Evolutionary conservation across 2,329 filamentous ascomycete species (phyloP), one percentile per base, ranked within the genome.

Genomic region (Ophiostoma populinum): DNA sequence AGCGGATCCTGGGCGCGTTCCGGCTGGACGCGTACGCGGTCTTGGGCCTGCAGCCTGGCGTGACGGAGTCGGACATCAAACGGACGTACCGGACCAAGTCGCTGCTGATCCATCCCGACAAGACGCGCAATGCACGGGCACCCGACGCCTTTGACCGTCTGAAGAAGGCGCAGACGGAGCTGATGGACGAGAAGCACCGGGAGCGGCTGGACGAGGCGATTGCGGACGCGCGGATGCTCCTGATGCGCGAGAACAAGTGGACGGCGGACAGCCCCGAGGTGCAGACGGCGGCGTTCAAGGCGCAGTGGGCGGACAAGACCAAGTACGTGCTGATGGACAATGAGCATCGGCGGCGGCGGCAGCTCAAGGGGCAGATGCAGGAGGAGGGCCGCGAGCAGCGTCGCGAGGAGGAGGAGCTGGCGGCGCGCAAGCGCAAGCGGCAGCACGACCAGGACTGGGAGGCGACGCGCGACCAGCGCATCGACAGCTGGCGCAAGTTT

Each of bases 41-140:
- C 32, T 76, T 98, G 30, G 90, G 92, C 55, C 79, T 98, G 30
- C 85, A 93, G 54, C 90, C 90, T 4, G 90, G 90, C 51, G 83
- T 95, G 15, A 75, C 90, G 37, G 87, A 95, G 48, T 86, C 82
- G 40, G 90, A 95, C 59, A 95, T 98, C 65, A 95, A 94, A 59
- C 64, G 77, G 47, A 71, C 72, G 46, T 98, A 95, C 61, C 86
- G 90, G 63, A 86, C 83, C 49, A 95, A 94, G 58, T 98, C 90
- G n/a, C 76, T 98, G 38, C 75, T 98, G 32, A 95, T 98, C 62
- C 90, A 98, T 62, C 90, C 90, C 6, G 90, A 98, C 63, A 98
- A 98, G 57, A 94, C 90, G 38, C 75, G 75, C 50, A 95, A 98
- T 52, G 78, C 83, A 0, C 70, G 66, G 32, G 90, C 90, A 0